These are phyloP conservation scores for Ceratocystis alfenasii DNA, from an alignment of 2,329 filamentous ascomycete species.

Conservation along the genomic window DNA sequence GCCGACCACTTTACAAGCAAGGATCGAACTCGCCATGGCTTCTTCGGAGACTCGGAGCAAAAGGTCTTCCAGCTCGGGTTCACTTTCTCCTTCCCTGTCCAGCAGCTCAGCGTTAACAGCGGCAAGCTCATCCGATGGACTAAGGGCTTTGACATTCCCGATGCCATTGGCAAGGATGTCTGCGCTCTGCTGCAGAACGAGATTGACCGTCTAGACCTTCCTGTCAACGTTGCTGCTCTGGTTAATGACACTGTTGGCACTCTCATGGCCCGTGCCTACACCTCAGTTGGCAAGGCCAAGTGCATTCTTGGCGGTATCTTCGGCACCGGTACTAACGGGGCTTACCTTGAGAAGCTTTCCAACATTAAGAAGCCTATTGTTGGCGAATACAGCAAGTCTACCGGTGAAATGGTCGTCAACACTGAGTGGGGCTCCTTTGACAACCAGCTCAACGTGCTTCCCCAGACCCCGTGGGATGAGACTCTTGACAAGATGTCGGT, in stretches of 20 bases:
- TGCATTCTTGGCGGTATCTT: constrained; percentile 95
- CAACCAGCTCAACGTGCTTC: constrained; percentile 78
- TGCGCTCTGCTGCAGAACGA: constrained; percentile 80
- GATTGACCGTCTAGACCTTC: constrained; percentile 74
- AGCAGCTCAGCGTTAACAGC: constrained; percentile 90
- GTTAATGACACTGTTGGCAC: constrained; percentile 98
- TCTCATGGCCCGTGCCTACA: constrained; percentile 94
- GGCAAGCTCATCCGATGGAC: constrained; percentile 93
- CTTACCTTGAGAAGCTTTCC: constrained; percentile 83
- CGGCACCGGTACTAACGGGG: constrained; percentile 92
- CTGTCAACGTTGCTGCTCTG: constrained; percentile 86
- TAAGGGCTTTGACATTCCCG: constrained; percentile 95
- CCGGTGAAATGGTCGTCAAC: constrained; percentile 94
- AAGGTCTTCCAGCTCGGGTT: constrained; percentile 91
- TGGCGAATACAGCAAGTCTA: constrained; percentile 62
- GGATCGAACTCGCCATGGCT: constrained; percentile 46
- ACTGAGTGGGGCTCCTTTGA: constrained; percentile 98
- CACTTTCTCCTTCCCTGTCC: constrained; percentile 94
- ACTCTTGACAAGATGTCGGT: constrained; percentile 67
- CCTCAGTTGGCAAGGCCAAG: constrained; percentile 72
- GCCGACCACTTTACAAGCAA: constrained; percentile 57
- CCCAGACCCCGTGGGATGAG: constrained; percentile 70
- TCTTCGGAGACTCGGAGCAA: constrained; percentile 43
- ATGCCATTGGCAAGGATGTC: constrained; percentile 87
- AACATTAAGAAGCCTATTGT: constrained; percentile 69